Conservation (phyloP, 2,329 filamentous ascomycete genomes). For the Emmonsia crescens region DNA sequence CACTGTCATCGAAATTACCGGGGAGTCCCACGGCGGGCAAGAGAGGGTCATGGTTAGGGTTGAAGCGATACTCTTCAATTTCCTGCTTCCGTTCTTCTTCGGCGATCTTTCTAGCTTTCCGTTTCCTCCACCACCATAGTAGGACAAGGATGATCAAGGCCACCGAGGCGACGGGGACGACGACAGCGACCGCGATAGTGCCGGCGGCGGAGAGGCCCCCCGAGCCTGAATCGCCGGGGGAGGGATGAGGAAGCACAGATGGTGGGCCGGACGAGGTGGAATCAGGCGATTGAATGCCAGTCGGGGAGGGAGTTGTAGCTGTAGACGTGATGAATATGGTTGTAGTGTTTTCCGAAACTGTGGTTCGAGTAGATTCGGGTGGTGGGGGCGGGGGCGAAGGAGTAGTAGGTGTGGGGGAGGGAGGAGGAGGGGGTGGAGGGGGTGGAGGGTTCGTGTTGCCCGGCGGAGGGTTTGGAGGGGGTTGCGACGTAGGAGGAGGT, state of each 20-base stretch:
- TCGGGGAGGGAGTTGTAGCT: constrained; percentile 13
- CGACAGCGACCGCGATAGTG: constrained; percentile 83
- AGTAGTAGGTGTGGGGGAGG: constrained; percentile 7
- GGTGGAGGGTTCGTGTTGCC: too few relatives aligned
- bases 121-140: constrained; percentile 78
- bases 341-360: constrained; percentile 10
- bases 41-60: constrained; percentile 90
- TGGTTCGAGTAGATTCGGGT: background rate
- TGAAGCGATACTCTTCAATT: constrained; percentile 94
- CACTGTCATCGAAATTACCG: constrained; percentile 40
- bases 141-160: constrained; percentile 66
- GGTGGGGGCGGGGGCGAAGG: constrained; percentile 6
- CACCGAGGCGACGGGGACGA: constrained; percentile 83
- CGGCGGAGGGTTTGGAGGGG: background rate
- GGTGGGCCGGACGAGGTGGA: constrained; percentile 18
- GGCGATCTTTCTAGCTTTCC: constrained; percentile 71
- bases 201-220: constrained; percentile 40
- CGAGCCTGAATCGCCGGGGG: constrained; percentile 18
- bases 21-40: constrained; percentile 49
- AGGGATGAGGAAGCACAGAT: constrained; percentile 18
- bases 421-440: too few relatives aligned
- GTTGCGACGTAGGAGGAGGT: background rate
- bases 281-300: constrained; percentile 12
- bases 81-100: constrained; percentile 89
- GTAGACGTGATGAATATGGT: constrained; percentile 19